phyloP scores from a whole-genome alignment of 139 green algal genomes.

The Dunaliella sp. region DNA sequence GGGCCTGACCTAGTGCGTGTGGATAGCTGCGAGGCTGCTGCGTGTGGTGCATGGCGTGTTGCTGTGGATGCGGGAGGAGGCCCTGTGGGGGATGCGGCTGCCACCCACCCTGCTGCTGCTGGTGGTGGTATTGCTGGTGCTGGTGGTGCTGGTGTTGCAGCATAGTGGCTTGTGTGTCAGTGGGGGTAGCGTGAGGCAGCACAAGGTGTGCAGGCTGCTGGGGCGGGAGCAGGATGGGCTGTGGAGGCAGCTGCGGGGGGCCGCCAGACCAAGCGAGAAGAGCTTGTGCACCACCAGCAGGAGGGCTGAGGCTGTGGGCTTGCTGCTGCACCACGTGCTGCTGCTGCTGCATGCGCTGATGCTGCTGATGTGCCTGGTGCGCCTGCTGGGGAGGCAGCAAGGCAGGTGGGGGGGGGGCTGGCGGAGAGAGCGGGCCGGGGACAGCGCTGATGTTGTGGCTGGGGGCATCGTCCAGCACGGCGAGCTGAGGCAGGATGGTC shows the following conservation, averaged over 20 bases:
- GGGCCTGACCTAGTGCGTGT: too few species aligned
- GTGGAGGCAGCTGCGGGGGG: neutral
- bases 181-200: neutral
- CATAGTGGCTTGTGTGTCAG: too few species aligned
- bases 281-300: neutral
- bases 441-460: neutral
- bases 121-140: conserved; percentile 3
- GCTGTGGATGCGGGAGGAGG: neutral
- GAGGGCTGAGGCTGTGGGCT: neutral
- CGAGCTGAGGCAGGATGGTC: conserved; percentile 57
- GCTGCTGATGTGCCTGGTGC: too few species aligned
- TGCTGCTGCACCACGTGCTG: neutral
- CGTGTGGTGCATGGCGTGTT: conserved; percentile 7
- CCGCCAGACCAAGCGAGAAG: too few species aligned
- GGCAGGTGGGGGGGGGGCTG: neutral
- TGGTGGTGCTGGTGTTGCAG: conserved; percentile 18
- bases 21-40: neutral
- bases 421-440: neutral
- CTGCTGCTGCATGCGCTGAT: neutral
- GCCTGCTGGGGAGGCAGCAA: too few species aligned
- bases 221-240: neutral
- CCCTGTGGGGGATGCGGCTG: neutral
- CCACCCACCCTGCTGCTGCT: conserved; percentile 16
- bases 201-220: neutral
- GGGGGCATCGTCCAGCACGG: conserved; percentile 43